Conservation (phyloP, 805 yeast species). For the Wickerhamiella galacta region DNA sequence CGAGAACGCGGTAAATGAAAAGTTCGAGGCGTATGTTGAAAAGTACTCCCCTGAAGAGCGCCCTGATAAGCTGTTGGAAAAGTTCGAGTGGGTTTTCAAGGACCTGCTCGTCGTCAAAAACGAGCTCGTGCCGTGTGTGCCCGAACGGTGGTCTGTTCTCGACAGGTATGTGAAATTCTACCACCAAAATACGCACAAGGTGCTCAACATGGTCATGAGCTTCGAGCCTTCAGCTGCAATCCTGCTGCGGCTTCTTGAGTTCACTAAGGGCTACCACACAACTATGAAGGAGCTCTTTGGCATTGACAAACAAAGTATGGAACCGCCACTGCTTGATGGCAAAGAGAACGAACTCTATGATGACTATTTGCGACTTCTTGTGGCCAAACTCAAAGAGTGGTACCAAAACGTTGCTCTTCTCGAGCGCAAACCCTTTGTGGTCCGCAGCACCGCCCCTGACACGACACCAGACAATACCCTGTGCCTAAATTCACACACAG, state of each 20-base stretch:
- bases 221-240: slow-evolving; percentile 64
- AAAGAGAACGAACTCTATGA: slow-evolving; percentile 55
- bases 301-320: slow-evolving; percentile 29
- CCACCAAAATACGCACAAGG: slow-evolving; percentile 44
- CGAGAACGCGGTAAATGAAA: slow-evolving; percentile 42
- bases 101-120: slow-evolving; percentile 54
- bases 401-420: slow-evolving; percentile 46
- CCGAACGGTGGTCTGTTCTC: slow-evolving; percentile 59
- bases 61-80: slow-evolving; percentile 44
- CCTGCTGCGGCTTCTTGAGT: slow-evolving; percentile 56
- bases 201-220: slow-evolving; percentile 47
- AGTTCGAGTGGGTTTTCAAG: slow-evolving; percentile 68
- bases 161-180: slow-evolving; percentile 45
- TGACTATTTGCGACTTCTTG: slow-evolving; percentile 60
- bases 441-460: slow-evolving; percentile 60
- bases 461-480: slow-evolving; percentile 43
- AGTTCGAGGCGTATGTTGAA: slow-evolving; percentile 48
- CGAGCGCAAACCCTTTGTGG: slow-evolving; percentile 47
- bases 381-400: slow-evolving; percentile 74
- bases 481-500: slow-evolving; percentile 62
- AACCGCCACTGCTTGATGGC: slow-evolving; percentile 50
- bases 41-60: slow-evolving; percentile 30
- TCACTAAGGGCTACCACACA: slow-evolving; percentile 50
- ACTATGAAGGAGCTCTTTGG: slow-evolving; percentile 36
- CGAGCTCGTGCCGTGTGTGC: slow-evolving; percentile 43